Conservation (phyloP, 164 flowering plant genomes). For the Piper longum region DNA sequence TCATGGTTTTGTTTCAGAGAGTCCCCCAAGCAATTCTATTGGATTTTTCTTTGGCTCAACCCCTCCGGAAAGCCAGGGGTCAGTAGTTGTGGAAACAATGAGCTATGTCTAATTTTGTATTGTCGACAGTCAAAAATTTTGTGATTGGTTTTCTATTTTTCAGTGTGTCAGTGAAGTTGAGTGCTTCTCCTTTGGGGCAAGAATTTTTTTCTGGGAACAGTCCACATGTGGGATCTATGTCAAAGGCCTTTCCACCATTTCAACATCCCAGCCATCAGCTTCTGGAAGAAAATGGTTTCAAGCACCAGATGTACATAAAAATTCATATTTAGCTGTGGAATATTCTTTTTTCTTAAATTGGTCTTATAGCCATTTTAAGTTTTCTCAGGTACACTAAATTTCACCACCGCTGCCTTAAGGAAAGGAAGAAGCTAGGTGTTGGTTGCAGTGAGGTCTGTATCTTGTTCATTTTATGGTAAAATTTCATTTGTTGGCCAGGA, state of each 20-base stretch:
- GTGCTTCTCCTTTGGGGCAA: slow-evolving; percentile 53
- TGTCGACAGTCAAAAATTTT: background rate
- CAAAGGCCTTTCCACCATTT: slow-evolving; percentile 84
- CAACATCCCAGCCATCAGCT: slow-evolving; percentile 98
- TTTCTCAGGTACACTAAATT: slow-evolving; percentile 68
- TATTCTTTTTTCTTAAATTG: background rate
- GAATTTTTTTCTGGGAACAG: slow-evolving; percentile 52
- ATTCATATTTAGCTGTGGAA: background rate
- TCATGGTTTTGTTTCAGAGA: slow-evolving; percentile 57
- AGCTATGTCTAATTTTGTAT: background rate
- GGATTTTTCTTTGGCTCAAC: slow-evolving; percentile 94
- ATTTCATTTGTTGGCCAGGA: background rate
- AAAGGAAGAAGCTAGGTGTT: slow-evolving; percentile 72
- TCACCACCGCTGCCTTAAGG: slow-evolving; percentile 72
- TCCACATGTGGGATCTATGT: slow-evolving; percentile 89
- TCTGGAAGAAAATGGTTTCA: slow-evolving; percentile 88
- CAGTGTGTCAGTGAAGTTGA: slow-evolving; percentile 69
- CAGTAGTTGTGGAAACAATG: slow-evolving; percentile 8
- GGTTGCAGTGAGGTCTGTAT: slow-evolving; percentile 89
- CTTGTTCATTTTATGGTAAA: background rate
- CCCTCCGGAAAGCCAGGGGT: slow-evolving; percentile 84
- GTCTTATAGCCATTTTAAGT: slow-evolving; percentile 1
- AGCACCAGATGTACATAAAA: slow-evolving; percentile 68
- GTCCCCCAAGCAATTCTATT: slow-evolving; percentile 86
- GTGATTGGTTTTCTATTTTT: background rate